Evolutionary conservation across 345 rosid species (phyloP).

Genomic region (Diplotaxis tenuifolia): DNA sequence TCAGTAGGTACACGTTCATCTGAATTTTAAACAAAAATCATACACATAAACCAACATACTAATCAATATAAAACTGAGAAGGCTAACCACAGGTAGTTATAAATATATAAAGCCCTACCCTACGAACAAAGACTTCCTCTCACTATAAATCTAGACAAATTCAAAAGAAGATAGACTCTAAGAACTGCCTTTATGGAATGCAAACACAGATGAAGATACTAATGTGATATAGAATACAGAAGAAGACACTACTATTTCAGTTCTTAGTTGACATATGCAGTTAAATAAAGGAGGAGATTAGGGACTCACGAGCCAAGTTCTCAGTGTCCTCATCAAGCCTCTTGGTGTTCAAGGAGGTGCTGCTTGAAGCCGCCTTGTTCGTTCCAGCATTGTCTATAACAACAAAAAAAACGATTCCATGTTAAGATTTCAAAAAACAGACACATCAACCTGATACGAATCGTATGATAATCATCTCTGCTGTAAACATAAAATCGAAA

Average conservation of each 20-base stretch:
- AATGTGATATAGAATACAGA: no score
- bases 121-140: neutral
- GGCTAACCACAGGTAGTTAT: neutral
- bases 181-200: neutral
- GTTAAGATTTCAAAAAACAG: slow-evolving; percentile 4
- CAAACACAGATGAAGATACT: neutral
- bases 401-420: neutral
- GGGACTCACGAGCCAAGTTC: slow-evolving; percentile 82
- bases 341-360: slow-evolving; percentile 90
- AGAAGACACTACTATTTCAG: no score
- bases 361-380: slow-evolving; percentile 90
- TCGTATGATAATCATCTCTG: neutral
- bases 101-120: neutral
- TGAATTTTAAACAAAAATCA: slow-evolving; percentile 29
- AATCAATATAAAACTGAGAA: neutral
- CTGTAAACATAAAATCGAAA: neutral
- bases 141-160: neutral
- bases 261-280: no score
- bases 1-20: slow-evolving; percentile 94
- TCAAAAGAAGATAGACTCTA: neutral
- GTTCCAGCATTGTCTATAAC: slow-evolving; percentile 74
- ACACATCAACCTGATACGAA: neutral
- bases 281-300: no score
- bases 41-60: neutral
- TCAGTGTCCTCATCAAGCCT: slow-evolving; percentile 96